Evolutionary conservation across 345 rosid species (phyloP), one percentile per base, ranked within the genome.

Genomic region (Salix suchowensis): DNA sequence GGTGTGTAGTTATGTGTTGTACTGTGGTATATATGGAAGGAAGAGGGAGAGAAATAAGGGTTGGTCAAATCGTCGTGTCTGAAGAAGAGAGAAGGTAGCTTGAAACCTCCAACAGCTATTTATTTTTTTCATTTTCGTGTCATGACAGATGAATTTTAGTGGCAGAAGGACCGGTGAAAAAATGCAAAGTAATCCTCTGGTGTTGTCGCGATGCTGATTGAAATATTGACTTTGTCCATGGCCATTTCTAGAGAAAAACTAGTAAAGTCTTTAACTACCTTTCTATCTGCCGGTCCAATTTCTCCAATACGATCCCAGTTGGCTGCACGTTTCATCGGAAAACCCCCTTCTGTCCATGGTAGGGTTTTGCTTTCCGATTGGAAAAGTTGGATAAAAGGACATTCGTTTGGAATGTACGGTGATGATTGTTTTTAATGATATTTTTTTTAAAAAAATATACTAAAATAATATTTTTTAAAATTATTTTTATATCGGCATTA

Each of bases 1-100:
- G 30, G 32, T 39, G 16, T 10, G 44, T 36, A 30, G 28, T 26
- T 6, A 28, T 28, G 14, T 8, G 12, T 1, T 10, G 36, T 8
- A 4, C 1, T 10, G 15, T 23, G 21, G 24, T 23, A 26, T 39
- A 5, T 39, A 26, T 64, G 15, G 14, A 74, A 37, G 13, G 65
- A 6, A 12, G 48, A 24, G 11, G 2, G 68, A 8, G 13, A 16
- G 19, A 71, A 37, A 44, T 1, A 26, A 8, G 82, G 36, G 40
- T 65, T 9, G 78, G 87, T 78, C 86, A 86, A 76, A 48, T 72
- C 1, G 39, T 70, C 65, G 84, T 82, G 85, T 74, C 65, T 55
- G 70, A 42, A 12, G 37, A 58, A 19, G 80, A 71, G 78, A n/a
- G 64, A 84, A 76, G 75, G 58, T 65, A 50, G 82, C 71, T 37